A percentile compares a stretch with the other conserved stretches of the same genome.
Evolutionary conservation across 2,329 filamentous ascomycete genomes (phyloP).

Genomic region (Neophaeococcomyces mojaviensis): DNA sequence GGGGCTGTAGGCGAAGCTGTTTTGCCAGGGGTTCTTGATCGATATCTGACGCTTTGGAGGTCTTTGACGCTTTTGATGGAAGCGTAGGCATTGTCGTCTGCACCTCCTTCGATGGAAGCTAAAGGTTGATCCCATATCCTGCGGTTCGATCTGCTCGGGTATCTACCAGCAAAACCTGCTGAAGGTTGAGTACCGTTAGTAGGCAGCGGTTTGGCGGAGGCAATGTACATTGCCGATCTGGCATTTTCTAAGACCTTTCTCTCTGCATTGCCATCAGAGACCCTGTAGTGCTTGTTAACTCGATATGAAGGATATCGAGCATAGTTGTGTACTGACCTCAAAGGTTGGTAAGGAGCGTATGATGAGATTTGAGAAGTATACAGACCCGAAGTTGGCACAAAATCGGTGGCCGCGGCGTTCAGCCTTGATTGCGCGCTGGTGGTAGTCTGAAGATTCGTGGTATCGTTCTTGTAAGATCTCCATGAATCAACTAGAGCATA

Average conservation of each 20-base stretch:
- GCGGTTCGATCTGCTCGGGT: neutral
- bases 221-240: neutral
- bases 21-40: constrained; percentile 2
- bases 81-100: neutral
- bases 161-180: constrained; percentile 1
- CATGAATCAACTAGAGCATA: constrained; percentile 21
- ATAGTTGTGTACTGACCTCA: constrained; percentile 21
- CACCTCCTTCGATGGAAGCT: constrained; percentile 10
- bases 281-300: constrained; percentile 22
- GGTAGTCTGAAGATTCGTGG: constrained; percentile 12
- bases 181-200: neutral
- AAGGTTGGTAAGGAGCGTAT: constrained; percentile 11
- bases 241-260: constrained; percentile 11
- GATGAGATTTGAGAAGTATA: neutral
- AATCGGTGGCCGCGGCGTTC: neutral
- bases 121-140: constrained; percentile 8
- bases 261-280: constrained; percentile 13
- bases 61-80: neutral
- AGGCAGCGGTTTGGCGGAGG: neutral
- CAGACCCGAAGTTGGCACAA: neutral
- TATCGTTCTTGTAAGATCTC: constrained; percentile 20
- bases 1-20: constrained; percentile 40
- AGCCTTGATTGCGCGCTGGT: constrained; percentile 2
- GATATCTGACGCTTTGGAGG: constrained; percentile 2
- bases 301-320: constrained; percentile 22